Base-by-base conservation (phyloP, 768 basidiomycete genomes). In the Hebeloma cylindrosporum region DNA sequence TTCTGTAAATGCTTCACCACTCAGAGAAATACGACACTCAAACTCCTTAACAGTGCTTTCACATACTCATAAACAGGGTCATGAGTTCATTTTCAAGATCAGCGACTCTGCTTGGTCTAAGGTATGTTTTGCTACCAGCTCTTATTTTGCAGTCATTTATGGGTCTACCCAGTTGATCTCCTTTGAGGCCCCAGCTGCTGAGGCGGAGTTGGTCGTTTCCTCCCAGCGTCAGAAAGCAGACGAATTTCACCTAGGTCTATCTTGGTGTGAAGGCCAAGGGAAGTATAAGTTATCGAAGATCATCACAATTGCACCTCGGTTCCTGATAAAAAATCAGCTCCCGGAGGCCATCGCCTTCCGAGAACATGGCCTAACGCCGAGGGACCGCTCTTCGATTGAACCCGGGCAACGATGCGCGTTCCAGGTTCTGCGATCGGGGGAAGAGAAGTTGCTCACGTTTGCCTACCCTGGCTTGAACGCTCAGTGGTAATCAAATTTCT, bases 251-350 rank as follows among this genome's bases (percentile, higher is more conserved):
- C 65, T 90, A 34, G 96, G 95, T 2, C 56, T 99, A 28, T 94
- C 93, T 4, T 98, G 94, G 81, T 76, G 79, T 13, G 93, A 95
- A 64, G 96, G 94, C 1, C 70, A 85, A n/a, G 96, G 96, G 26
- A 97, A 96, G 72, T 98, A 97, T 65, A 97, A 97, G 60, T 70
- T 98, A 25, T 87, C 86, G 20, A 98, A 97, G 68, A 85, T 97
- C 53, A 83, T 99, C 52, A 94, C 89, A 0, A 69, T 98, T 27
- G 75, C 88, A 6, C 96, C 96, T 20, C 82, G 96, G 34, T 98
- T 93, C 71, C 69, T 98, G 51, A 65, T 98, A 54, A 88, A 84
- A 65, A 99, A 97, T 66, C 76, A 82, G 48, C 74, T 93, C 27
- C 50, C 71, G 4, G 78, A 80, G 38, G 58, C 81, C 2, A 75